Evolutionary conservation across 805 yeast genomes (phyloP).

Genomic region (Zygosaccharomyces siamensis): DNA sequence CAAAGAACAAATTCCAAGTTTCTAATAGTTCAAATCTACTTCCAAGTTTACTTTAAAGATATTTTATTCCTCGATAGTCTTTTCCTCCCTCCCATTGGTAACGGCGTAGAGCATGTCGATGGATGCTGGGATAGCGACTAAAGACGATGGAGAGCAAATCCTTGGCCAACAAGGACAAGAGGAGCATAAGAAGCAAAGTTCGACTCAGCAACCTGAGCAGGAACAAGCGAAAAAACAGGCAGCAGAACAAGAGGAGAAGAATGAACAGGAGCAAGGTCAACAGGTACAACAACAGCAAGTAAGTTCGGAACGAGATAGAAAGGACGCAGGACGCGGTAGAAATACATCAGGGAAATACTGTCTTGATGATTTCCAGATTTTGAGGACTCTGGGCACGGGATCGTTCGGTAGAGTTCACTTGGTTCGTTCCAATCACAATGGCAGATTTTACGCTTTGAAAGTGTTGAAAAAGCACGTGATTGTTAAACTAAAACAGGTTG

Average conservation of each 20-base stretch:
- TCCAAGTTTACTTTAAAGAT: not conserved
- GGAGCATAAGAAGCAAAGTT: not conserved
- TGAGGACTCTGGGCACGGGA: slow-evolving; percentile 91
- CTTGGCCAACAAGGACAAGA: slow-evolving; percentile 1
- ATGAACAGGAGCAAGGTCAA: slow-evolving; percentile 6
- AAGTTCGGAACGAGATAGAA: slow-evolving; percentile 4
- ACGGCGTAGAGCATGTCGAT: not conserved
- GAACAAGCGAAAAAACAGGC: slow-evolving; percentile 9
- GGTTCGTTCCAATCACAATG: slow-evolving; percentile 82
- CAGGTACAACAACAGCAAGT: not conserved
- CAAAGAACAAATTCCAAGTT: not conserved
- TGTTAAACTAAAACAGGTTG: slow-evolving; percentile 89
- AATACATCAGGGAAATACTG: slow-evolving; percentile 64
- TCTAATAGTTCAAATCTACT: not conserved
- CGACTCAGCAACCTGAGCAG: not conserved
- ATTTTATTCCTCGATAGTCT: not conserved
- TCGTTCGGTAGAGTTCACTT: slow-evolving; percentile 93
- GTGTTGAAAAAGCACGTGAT: slow-evolving; percentile 83
- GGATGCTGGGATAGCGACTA: not conserved
- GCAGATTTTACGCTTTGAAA: slow-evolving; percentile 89
- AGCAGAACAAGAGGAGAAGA: slow-evolving; percentile 5
- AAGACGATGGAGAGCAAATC: not conserved
- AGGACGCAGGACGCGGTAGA: slow-evolving; percentile 15
- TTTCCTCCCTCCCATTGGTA: not conserved
- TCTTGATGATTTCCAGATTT: slow-evolving; percentile 70